phyloP scores from a whole-genome alignment of 78 protist species.

The Isochrysis galbana region DNA sequence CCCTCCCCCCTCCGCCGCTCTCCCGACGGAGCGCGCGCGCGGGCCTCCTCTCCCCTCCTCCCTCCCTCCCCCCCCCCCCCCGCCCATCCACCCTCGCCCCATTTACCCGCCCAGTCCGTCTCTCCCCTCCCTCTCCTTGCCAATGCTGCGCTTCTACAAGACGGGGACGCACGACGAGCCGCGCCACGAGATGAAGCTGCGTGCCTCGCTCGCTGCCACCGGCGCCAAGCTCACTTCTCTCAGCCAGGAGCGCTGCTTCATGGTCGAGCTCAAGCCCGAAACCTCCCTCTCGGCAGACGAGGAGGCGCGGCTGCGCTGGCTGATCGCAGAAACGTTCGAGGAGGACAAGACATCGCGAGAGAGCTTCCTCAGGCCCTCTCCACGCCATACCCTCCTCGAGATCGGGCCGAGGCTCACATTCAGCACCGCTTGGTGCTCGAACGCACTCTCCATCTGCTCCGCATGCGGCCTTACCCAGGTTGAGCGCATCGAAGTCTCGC shows the following conservation, averaged over 20 bases:
- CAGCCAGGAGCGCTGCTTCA: slow-evolving; percentile 33
- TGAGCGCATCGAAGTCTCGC: slow-evolving; percentile 72
- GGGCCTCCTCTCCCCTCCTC: too few species aligned
- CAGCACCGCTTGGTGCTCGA: slow-evolving; percentile 79
- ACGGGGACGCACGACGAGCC: background rate
- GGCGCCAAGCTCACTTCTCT: background rate
- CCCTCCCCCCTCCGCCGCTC: too few species aligned
- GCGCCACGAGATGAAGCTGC: background rate
- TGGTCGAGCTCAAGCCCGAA: background rate
- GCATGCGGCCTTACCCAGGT: slow-evolving; percentile 56
- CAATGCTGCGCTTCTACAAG: background rate
- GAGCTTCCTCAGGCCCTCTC: background rate
- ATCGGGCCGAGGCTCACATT: slow-evolving; percentile 85
- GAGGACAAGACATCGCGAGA: background rate
- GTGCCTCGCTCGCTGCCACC: background rate
- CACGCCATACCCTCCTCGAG: slow-evolving; percentile 23
- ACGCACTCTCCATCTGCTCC: slow-evolving; percentile 74
- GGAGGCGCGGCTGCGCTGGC: background rate
- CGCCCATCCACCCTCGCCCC: too few species aligned
- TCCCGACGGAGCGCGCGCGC: too few species aligned
- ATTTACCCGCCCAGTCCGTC: too few species aligned
- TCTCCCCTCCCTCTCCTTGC: too few species aligned
- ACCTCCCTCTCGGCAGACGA: slow-evolving; percentile 18
- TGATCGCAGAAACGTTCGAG: slow-evolving; percentile 43
- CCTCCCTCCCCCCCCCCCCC: too few species aligned